Evolutionary conservation across 768 basidiomycete species (phyloP), one percentile per base, ranked within the genome.

Genomic region (Boletus insuetus): DNA sequence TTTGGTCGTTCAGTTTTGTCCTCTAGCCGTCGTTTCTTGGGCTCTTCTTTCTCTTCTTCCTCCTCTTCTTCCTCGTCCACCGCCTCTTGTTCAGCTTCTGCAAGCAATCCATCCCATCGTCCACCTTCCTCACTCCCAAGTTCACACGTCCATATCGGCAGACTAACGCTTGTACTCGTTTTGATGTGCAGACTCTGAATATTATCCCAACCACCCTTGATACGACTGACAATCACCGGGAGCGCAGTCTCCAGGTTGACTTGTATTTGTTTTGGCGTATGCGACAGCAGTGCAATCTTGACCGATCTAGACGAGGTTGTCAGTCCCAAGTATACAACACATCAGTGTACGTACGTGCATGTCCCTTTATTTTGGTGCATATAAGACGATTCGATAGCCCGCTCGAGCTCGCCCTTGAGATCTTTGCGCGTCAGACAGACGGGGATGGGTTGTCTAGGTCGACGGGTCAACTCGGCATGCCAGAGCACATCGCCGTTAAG

Each of bases 291-390:
- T 44, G 85, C 88, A 48, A 98, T 77, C 74, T 94, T 94, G 58
- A 98, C 82, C 31, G 94, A 86, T 26, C 93, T 95, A 62, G 29
- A 38, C 32, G 31, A 43, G 12, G 22, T 2, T 24, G 3, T 52
- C 22, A 51, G 37, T 37, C 24, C 3, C 17, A 4, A 10, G 38
- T 12, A 24, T 11, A n/a, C 26, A 17, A 34, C 26, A 17, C 6
- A 32, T 32, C 35, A 31, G 22, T 17, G 24, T 17, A 82, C 93
- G 49, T 75, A 95, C 91, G 87, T 85, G 82, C 89, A 92, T 7
- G 94, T 97, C 13, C 97, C 97, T 59, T 83, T 85, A 53, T 94
- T 93, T 73, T 94, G 91, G 70, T 94, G 90, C 87, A 97, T 91
- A 72, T 97, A 97, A 3, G 96, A 95, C 12, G 94, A 94, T 5